Percentiles rank a stretch among this genome's conserved stretches.
Conservation (phyloP, 495 filamentous ascomycete genomes). For the Penicillium ochrochloron region DNA sequence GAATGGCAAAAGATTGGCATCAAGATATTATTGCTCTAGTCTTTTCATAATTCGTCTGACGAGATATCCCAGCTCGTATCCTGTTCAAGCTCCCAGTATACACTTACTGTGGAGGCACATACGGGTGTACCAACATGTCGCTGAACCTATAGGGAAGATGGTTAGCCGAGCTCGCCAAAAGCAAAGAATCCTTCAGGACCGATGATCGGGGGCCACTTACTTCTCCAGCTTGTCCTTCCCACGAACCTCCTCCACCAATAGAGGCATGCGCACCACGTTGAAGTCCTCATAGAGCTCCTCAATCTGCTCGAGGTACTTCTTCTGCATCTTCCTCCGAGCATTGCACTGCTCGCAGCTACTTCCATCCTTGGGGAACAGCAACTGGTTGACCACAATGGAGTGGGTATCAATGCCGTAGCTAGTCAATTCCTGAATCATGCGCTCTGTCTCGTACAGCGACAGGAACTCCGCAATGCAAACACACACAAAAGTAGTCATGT, state of each 20-base stretch:
- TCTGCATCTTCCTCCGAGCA: constrained; percentile 95
- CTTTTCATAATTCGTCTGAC: constrained; percentile 53
- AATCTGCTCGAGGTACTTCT: constrained; percentile 99
- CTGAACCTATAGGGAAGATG: constrained; percentile 63
- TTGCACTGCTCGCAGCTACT: constrained; percentile 95
- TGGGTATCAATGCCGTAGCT: constrained; percentile 96
- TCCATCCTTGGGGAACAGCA: constrained; percentile 86
- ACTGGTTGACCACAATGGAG: constrained; percentile 96
- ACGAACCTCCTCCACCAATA: constrained; percentile 92
- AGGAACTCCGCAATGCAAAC: constrained; percentile 99
- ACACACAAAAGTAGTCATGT: constrained; percentile 96
- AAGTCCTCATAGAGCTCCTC: constrained; percentile 99
- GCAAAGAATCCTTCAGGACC: background rate
- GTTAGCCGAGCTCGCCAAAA: constrained; percentile 23
- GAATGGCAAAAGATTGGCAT: constrained; percentile 8
- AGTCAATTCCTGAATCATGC: constrained; percentile 98
- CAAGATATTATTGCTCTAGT: constrained; percentile 50
- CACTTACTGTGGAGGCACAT: constrained; percentile 70
- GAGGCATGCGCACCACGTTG: constrained; percentile 96
- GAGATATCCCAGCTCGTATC: constrained; percentile 28
- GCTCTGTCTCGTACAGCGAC: constrained; percentile 96
- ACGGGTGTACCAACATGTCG: constrained; percentile 88
- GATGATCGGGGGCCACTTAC: constrained; percentile 42
- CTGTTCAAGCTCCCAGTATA: constrained; percentile 12
- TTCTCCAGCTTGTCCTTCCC: constrained; percentile 92